Percentiles rank a stretch among this genome's conserved stretches.
Evolutionary conservation across 148 eudicot species (phyloP).

Genomic region (Vaccinium vitisidaea): DNA sequence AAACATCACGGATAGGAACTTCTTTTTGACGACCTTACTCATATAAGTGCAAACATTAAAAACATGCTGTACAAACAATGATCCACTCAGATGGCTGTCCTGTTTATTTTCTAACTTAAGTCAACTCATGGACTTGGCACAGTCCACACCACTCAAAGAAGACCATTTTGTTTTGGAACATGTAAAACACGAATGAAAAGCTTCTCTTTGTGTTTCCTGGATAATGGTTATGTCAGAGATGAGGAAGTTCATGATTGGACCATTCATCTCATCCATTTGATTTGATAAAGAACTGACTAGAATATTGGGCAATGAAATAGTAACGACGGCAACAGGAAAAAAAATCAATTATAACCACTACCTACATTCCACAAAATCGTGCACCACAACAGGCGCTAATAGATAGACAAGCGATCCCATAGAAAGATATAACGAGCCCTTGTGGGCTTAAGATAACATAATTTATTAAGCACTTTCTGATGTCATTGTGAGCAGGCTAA

Average conservation of each 20-base stretch:
- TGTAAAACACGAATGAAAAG: background rate
- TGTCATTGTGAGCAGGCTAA: background rate
- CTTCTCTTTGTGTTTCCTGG: background rate
- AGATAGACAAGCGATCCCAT: no score
- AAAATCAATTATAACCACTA: no score
- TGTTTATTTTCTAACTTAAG: background rate
- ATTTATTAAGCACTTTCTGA: background rate
- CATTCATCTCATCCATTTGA: constrained; percentile 1
- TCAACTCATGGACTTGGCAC: background rate
- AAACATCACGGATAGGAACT: background rate
- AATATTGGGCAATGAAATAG: background rate
- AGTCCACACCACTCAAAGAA: background rate
- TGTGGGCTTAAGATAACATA: background rate
- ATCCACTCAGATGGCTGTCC: background rate
- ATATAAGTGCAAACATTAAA: background rate
- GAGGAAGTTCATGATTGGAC: background rate
- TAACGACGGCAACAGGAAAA: background rate
- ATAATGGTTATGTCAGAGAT: background rate
- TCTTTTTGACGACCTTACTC: background rate
- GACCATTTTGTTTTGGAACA: background rate
- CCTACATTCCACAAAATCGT: no score
- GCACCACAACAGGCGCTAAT: no score
- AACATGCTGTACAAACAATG: background rate
- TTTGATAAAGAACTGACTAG: background rate
- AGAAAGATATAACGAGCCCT: no score